Conservation (phyloP, 805 yeast genomes). For the Priceomyces melissophilus region DNA sequence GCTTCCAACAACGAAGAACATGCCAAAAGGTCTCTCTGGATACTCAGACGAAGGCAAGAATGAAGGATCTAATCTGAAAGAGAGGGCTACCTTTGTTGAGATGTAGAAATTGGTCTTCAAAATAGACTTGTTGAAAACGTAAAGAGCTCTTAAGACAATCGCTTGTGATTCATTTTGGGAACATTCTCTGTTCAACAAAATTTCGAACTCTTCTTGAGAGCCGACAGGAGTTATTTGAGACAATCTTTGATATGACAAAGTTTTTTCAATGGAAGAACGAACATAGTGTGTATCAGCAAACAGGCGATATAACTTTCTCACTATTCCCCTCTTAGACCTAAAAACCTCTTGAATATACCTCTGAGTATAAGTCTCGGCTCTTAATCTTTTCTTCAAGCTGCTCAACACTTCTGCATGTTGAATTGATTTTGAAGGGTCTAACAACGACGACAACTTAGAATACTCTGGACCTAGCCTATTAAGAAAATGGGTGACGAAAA, state of each 20-base stretch:
- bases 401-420: conserved; percentile 73
- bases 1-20: conserved; percentile 93
- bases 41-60: conserved; percentile 84
- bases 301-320: conserved; percentile 79
- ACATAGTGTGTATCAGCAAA: conserved; percentile 90
- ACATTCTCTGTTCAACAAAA: conserved; percentile 61
- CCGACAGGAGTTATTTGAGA: conserved; percentile 73
- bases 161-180: conserved; percentile 79
- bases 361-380: conserved; percentile 91
- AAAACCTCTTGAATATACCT: conserved; percentile 77
- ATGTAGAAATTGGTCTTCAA: conserved; percentile 92
- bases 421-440: conserved; percentile 58
- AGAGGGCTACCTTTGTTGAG: conserved; percentile 90
- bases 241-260: conserved; percentile 83
- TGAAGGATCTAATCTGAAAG: conserved; percentile 84
- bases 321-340: conserved; percentile 62
- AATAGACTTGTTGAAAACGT: conserved; percentile 79
- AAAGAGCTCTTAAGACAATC: conserved; percentile 76
- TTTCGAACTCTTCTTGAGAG: conserved; percentile 70
- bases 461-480: conserved; percentile 93
- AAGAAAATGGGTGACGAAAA: conserved; percentile 90
- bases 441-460: conserved; percentile 58
- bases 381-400: conserved; percentile 80
- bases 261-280: conserved; percentile 64
- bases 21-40: conserved; percentile 90